Percentiles rank a stretch among this genome's conserved stretches.
These are phyloP conservation scores for Talaromyces sp. DNA, from an alignment of 2,329 filamentous ascomycete genomes.

Conservation along the genomic window DNA sequence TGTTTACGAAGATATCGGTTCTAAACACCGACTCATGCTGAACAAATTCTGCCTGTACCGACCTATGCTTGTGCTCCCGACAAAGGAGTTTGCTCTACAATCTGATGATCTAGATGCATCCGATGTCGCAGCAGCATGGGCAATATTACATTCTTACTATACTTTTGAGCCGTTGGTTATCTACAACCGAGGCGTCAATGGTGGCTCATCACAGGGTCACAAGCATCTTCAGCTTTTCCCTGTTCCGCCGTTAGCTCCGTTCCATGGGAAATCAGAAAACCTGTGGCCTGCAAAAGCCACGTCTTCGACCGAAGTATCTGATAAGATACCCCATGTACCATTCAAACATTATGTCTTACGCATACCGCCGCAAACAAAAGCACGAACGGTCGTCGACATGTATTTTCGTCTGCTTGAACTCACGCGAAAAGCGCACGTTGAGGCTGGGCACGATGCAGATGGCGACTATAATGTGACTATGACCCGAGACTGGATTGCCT, in stretches of 20 bases:
- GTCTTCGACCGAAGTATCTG: conserved; percentile 18
- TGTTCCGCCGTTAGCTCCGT: conserved; percentile 22
- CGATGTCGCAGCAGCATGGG: conserved; percentile 37
- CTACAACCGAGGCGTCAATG: conserved; percentile 44
- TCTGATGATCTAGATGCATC: conserved; percentile 30
- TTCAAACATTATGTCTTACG: conserved; percentile 26
- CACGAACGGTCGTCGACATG: conserved; percentile 14
- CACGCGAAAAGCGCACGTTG: conserved; percentile 17
- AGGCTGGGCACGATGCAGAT: conserved; percentile 15
- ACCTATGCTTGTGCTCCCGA: conserved; percentile 38
- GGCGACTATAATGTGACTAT: conserved; percentile 26
- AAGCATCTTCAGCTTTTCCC: conserved; percentile 44
- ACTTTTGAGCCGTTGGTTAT: conserved; percentile 35
- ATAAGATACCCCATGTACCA: conserved; percentile 19
- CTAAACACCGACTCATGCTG: conserved; percentile 20
- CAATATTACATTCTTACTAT: conserved; percentile 25
- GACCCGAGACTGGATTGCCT: conserved; percentile 24
- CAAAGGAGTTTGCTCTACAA: conserved; percentile 30
- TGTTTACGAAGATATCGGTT: conserved; percentile 18
- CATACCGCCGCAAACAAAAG: conserved; percentile 16
- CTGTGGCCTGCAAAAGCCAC: conserved; percentile 20
- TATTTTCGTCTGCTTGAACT: conserved; percentile 20
- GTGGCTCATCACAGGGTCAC: conserved; percentile 41
- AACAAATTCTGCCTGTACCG: conserved; percentile 25
- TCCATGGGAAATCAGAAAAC: conserved; percentile 12